Evolutionary conservation across 1,284 basidiomycete species (phyloP), one percentile per base, ranked within the genome.

Genomic region (Mycena sp.): DNA sequence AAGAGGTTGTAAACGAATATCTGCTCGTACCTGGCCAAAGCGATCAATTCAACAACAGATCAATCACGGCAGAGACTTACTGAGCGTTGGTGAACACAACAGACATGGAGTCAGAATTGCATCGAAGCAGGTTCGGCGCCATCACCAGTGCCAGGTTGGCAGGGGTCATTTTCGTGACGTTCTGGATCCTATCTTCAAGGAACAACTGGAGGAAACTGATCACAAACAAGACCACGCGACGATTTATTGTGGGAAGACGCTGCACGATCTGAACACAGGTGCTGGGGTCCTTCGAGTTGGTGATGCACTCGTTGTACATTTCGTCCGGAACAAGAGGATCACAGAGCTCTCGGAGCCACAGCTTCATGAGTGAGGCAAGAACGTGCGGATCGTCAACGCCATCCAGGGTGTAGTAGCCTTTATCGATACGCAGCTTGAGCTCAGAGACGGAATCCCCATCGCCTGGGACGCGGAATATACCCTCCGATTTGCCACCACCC

Each of bases 191-290:
- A 50, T 94, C 92, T 61, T 93, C 91, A 70, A 96, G 81, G 83
- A 97, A 97, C 64, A 95, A 82, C 83, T 97, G 96, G 72, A 96
- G 81, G 82, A 97, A 97, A 84, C 93, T 96, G 80, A 97, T 85
- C 52, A 96, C 88, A 79, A 96, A 97, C 69, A 96, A 80, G 22
- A 96, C 86, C 14, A 96, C 95, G 4, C 95, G 87, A 22, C 94
- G 86, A 78, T 96, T 95, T 79, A 95, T 90, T 22, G 91, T 92
- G 30, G 96, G 96, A 20, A 97, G 86, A 37, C 89, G 86, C 76
- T 89, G 86, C 20, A 97, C 86, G 77, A 96, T 92, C 66, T 87
- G 86, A 57, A 96, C 86, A 78, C 92, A 94, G 25, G 89, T 87
- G 25, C 88, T 85, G 0, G 92, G 87, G 60, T 93, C 89, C 65